A percentile compares a stretch with the other conserved stretches of the same genome.
Evolutionary conservation across 148 eudicot species (phyloP).

Genomic region (Hydrangea macrophylla): DNA sequence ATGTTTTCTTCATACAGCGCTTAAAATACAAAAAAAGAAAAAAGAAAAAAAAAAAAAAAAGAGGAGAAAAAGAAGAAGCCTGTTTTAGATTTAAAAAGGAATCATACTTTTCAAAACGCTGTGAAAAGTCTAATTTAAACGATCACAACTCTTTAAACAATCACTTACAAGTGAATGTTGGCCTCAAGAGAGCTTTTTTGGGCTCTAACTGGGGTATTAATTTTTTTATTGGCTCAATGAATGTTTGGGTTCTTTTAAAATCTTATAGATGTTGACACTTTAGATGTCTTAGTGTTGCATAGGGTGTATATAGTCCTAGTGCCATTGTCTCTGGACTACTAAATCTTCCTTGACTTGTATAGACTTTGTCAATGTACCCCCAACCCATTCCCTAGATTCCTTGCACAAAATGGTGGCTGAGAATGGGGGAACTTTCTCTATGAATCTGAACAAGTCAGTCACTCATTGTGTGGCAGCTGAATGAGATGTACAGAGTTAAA

Average conservation of each 20-base stretch:
- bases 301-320: background rate
- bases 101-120: no score
- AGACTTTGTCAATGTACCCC: constrained; percentile 79
- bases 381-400: constrained; percentile 50
- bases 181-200: no score
- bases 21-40: no score
- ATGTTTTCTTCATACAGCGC: background rate
- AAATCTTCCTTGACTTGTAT: constrained; percentile 30
- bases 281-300: background rate
- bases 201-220: no score
- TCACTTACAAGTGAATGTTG: no score
- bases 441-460: constrained; percentile 82
- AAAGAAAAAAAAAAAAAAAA: no score
- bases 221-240: background rate
- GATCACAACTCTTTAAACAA: no score
- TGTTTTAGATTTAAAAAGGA: no score
- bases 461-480: constrained; percentile 92
- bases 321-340: background rate
- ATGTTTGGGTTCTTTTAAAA: background rate
- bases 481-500: no score
- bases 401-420: constrained; percentile 88
- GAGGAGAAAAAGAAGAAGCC: no score
- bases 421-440: constrained; percentile 89
- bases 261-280: background rate
- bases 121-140: no score